Evolutionary conservation across 139 green algal species (phyloP), one percentile per base, ranked within the genome.

Genomic region (Closterium sp.): DNA sequence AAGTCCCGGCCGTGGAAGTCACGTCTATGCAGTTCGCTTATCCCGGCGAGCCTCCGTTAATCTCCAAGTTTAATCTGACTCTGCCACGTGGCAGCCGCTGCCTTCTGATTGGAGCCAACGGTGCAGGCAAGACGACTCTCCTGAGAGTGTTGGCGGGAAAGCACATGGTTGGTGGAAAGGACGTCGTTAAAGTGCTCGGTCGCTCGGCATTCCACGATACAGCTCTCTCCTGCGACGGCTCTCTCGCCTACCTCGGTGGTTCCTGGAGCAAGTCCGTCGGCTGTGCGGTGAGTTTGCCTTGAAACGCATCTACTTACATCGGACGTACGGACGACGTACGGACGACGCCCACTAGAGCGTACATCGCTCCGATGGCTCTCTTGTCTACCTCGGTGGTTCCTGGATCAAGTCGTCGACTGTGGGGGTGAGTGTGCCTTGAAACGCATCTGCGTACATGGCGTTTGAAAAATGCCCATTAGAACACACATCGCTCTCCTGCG

Each of bases 191-290:
- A 10, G 95, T 99, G 24, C 94, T 99, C 45, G 98, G 97, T 2
- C 70, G 95, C 45, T 94, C 98, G 10, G 97, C 98, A 79, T 99
- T 99, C 95, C 97, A 99, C 91, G 96, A 97, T 92, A 99, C 97
- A 24, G 31, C 94, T 31, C 96, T 99, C 4, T 98, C 97, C 21
- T 97, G 92, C 87, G 94, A 85, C 34, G 98, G 98, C 3, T 93
- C 96, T 1, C 94, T 99, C 28, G 93, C 96, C 4, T 99, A 99
- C 92, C 92, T 99, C 31, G 98, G 98, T 1, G 97, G 98, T 86
- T 98, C 97, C 92, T 99, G 98, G 98, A 96, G 97, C 88, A 94
- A 97, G 0, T 97, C 99, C 95, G 95, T 99, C 31, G 98, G 98
- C 17, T 99, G 99, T 93, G 98, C 93, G 92, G 90, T 89, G 9